phyloP scores from a whole-genome alignment of 2,329 filamentous ascomycete genomes.

The Neophaeococcomyces mojaviensis region DNA sequence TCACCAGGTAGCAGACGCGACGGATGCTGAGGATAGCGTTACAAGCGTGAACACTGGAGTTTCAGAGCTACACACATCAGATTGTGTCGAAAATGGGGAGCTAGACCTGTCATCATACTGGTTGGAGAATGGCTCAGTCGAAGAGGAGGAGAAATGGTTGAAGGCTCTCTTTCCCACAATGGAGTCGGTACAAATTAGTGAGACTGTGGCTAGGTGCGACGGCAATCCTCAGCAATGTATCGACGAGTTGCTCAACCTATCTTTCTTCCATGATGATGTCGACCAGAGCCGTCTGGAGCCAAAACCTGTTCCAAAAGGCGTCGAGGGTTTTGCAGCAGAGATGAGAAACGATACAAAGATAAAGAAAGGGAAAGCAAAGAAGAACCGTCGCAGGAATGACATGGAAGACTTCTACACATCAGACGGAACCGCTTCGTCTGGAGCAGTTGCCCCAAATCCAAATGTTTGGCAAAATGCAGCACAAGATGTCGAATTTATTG shows the following conservation, averaged over 20 bases:
- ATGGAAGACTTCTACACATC: constrained; percentile 22
- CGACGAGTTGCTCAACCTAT: constrained; percentile 71
- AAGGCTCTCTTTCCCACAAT: constrained; percentile 64
- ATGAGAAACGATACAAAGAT: constrained; percentile 38
- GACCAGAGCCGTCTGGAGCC: constrained; percentile 41
- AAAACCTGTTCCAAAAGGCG: constrained; percentile 53
- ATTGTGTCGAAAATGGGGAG: constrained; percentile 5
- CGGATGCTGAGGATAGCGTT: constrained; percentile 10
- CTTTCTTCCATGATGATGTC: constrained; percentile 64
- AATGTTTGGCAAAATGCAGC: constrained; percentile 55
- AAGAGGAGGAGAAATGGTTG: constrained; percentile 58
- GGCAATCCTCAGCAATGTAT: constrained; percentile 63
- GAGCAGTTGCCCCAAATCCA: constrained; percentile 14
- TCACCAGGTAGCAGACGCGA: neutral
- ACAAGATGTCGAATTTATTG: constrained; percentile 55
- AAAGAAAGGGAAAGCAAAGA: constrained; percentile 28
- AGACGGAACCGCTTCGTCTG: constrained; percentile 18
- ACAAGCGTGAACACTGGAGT: constrained; percentile 20
- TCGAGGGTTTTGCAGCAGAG: constrained; percentile 70
- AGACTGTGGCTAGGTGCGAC: constrained; percentile 59
- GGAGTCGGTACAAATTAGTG: constrained; percentile 56
- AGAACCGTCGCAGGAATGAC: constrained; percentile 21
- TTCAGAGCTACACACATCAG: constrained; percentile 14
- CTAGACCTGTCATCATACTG: constrained; percentile 6
- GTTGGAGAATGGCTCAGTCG: constrained; percentile 26